Evolutionary conservation across 768 basidiomycete species (phyloP), one percentile per base, ranked within the genome.

Genomic region (Boletus rex-veris): DNA sequence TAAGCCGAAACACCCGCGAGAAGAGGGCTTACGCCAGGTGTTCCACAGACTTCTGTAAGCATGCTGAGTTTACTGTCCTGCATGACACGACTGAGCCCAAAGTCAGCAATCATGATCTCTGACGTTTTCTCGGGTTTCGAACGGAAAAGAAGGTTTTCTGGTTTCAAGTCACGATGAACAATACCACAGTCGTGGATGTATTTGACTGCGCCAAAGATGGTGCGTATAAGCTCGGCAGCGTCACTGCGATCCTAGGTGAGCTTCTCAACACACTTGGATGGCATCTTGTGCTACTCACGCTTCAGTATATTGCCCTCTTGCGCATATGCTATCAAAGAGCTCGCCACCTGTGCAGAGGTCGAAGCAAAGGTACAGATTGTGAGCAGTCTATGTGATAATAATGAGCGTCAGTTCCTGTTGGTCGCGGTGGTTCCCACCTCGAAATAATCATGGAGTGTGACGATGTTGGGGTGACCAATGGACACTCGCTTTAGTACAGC

Each of bases 311-410:
- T 92, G 92, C 48, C 93, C 94, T 71, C 94, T 92, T 30, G 93
- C 92, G 66, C 96, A 98, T 76, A 99, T 98, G 46, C 96, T 83
- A 71, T 99, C 96, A 64, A 99, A 98, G n/a, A 99, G 84, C 72
- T 99, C 96, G 41, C 96, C 95, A 48, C 95, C 94, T 3, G 91
- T 94, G 76, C 96, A 98, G 9, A 98, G 83, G 73, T 98, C 96
- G 72, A 97, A 97, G 61, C 86, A 86, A 52, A 98, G 87, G 72
- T 98, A 93, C 44, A 97, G 80, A 64, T 96, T 97, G 72, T 95
- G 90, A 9, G 91, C 75, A 28, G 94, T 97, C 88, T 92, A 60
- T 3, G 26, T 15, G 50, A 45, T 24, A 37, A 4, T 24, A 15
- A 55, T 49, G 48, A 58, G 30, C 7, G 24, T 15, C 43, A 8